Base-by-base conservation (phyloP, 176 grass and related monocot genomes). In the Triticum dicoccoides region DNA sequence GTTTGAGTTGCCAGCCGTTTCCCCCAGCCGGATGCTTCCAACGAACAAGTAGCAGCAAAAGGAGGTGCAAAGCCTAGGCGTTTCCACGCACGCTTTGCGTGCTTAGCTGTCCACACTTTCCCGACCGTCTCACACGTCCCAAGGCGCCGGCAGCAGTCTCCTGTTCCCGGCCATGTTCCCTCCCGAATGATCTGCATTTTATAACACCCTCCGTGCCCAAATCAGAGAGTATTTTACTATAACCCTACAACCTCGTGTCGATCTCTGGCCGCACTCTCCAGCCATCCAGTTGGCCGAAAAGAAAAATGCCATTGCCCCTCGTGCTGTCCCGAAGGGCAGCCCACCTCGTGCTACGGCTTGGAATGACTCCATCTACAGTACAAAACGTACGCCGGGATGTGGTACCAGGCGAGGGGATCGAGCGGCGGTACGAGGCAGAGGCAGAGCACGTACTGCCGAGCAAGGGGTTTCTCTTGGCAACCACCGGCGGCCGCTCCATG, bases 81-180 rank as follows among this genome's bases (percentile, higher is more conserved):
- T 73, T 84, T 62, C 64, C 39, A 73, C 70, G 70, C 38, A 20
- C 54, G 54, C 54, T 58, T 58, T 73, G 69, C 69, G 33, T 47
- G 71, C 41, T 3, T 74, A 74, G 71, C 71, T 74, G 71, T 74
- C 71, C 71, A 74, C 6, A 47, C 24, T 74, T 74, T 24, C 38
- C 51, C 70, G 61, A 70, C 83, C 83, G 27, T 10, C n/a, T n/a
- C 88, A 49, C 83, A 23, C 70, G 72, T 11, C 45, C 74, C 72
- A 11, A 78, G 42, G 71, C 82, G 59, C 54, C 82, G 41, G 64
- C 64, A 27, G 51, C 82, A 30, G 32, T 35, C 69, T n/a, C 41
- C 20, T 69, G 61, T 66, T 47, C 72, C 61, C 68, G 32, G 20
- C 24, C 73, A 77, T 61, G 86, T 75, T 42, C n/a, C 34, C 37